phyloP scores from a whole-genome alignment of 352 stramenopile genomes.

The Phytopythium oedochilum region DNA sequence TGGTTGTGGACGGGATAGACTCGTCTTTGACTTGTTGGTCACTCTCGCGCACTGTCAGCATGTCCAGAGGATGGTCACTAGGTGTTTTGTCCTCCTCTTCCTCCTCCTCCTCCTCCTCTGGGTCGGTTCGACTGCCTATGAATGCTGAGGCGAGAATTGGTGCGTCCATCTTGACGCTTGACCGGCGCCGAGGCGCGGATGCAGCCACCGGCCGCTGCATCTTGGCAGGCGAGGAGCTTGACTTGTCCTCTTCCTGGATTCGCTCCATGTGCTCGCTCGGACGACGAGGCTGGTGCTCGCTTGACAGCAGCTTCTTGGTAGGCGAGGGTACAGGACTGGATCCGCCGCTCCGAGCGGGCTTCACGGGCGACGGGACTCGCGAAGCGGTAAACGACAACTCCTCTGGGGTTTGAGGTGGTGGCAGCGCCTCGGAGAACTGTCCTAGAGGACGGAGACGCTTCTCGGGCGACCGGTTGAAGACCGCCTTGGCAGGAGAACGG shows the following conservation, averaged over 20 bases:
- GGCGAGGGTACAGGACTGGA: neutral
- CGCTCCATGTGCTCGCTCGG: slow-evolving; percentile 14
- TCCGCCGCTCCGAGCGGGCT: neutral
- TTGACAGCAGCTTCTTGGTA: neutral
- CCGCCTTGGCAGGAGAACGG: slow-evolving; percentile 28
- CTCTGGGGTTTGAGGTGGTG: neutral
- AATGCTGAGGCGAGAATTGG: slow-evolving; percentile 59
- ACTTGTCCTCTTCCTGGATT: slow-evolving; percentile 34
- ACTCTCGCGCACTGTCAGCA: no score
- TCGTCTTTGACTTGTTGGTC: neutral
- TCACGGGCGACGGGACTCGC: neutral
- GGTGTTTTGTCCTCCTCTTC: neutral
- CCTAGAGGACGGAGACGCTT: neutral
- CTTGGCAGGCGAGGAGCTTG: neutral
- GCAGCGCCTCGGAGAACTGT: neutral
- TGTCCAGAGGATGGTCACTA: neutral
- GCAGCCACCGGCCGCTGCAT: slow-evolving; percentile 3
- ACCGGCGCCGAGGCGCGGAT: neutral
- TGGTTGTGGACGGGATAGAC: neutral
- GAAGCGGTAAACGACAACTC: neutral
- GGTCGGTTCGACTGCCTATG: slow-evolving; percentile 1
- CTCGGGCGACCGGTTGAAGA: neutral
- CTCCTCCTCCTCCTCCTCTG: slow-evolving; percentile 6
- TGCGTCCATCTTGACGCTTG: slow-evolving; percentile 19
- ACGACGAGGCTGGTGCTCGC: neutral